Base-by-base conservation (phyloP, 805 yeast genomes). In the Spathaspora boniae region DNA sequence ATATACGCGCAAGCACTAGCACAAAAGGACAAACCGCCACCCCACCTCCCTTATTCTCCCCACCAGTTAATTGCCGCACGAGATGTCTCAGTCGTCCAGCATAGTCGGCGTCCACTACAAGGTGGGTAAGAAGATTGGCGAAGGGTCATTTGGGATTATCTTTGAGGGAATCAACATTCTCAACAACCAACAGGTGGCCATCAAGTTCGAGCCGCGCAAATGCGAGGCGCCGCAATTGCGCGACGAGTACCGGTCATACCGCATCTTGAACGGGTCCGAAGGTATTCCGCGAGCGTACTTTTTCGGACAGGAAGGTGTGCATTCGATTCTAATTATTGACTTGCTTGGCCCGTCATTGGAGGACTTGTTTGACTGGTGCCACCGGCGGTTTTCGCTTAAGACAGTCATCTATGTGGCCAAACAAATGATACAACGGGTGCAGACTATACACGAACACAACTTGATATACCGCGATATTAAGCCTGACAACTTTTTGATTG, bases 321-420 rank as follows among this genome's bases (percentile, higher is more conserved):
- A 93, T 68, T 89, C 91, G 60, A 88, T 93, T 34, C 69, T 93
- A 45, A 96, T 93, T 25, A 93, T 93, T 50, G 98, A 93, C 58
- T 72, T 93, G 29, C 72, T 93, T 51, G 98, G 98, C 9, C 98
- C 98, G 7, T 84, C 95, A 1, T 70, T 93, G 44, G 98, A 93
- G 58, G 98, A 93, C 62, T 68, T 93, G 46, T 93, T 93, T 60
- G 98, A 93, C 58, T 93, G 98, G 98, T 93, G 98, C 65, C 94
- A 95, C 25, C 79, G 98, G 35, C 78, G 82, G 55, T 93, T 93
- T 55, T 66, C 82, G 32, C 75, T 86, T 37, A 88, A 89, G 60
- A 88, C 98, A 4, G 95, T 86, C 31, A 93, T 83, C 27, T 94
- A 86, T 68, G 88, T 87, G 27, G 95, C 97, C 16, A 86, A 83